A percentile compares a stretch with the other conserved stretches of the same genome.
phyloP scores from a whole-genome alignment of 305 asterid genomes.

The Galium porrigens region DNA sequence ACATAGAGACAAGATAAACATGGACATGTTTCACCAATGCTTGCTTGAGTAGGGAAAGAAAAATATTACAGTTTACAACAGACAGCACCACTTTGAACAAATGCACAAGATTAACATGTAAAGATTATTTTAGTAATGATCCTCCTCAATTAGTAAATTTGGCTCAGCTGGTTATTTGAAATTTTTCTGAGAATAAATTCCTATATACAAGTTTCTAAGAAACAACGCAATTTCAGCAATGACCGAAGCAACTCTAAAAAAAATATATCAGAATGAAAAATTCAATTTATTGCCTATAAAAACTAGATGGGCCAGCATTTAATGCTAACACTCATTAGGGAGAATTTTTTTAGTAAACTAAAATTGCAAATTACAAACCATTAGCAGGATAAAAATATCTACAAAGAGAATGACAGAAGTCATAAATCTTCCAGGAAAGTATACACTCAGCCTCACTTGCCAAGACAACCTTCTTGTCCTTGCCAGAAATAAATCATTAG shows the following conservation, averaged over 20 bases:
- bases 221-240: background rate
- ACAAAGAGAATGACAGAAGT: too few species aligned
- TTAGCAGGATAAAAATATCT: background rate
- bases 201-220: background rate
- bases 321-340: too few species aligned
- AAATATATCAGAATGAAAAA: too few species aligned
- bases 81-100: background rate
- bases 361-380: background rate
- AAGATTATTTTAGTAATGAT: too few species aligned
- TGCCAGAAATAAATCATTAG: background rate
- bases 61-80: too few species aligned
- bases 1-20: background rate
- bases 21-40: background rate
- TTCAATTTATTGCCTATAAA: too few species aligned
- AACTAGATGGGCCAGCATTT: background rate
- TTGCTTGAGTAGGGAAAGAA: too few species aligned
- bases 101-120: background rate
- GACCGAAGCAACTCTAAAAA: background rate
- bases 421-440: too few species aligned
- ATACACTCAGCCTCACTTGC: too few species aligned
- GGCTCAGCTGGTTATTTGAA: background rate
- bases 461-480: background rate
- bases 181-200: background rate
- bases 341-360: background rate
- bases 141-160: too few species aligned